Evolutionary conservation across 129 eudicot species (phyloP), one percentile per base, ranked within the genome.

Genomic region (Lactuca saligna): DNA sequence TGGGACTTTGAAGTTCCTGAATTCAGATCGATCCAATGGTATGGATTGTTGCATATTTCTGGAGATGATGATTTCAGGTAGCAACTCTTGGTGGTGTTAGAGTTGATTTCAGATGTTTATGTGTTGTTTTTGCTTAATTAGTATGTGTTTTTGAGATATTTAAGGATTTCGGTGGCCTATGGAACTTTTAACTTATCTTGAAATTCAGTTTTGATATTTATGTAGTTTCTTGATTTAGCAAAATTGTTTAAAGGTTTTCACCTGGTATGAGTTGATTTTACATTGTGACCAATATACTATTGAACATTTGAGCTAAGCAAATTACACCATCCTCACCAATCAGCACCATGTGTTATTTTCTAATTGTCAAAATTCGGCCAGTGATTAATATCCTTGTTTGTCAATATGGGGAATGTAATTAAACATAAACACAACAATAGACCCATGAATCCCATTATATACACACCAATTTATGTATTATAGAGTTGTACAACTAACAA

Each of bases 81-180:
- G 66, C 66, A 58, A 8, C 48, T 41, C 55, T 25, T 42, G 12
- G 49, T 42, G 49, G 12, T 46, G 14, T 57, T 66, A 58, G 68
- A 48, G 68, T 58, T 66, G 32, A 35, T 9, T 34, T 34, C 37
- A 3, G 71, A 56, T 46, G 54, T 75, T 58, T 75, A 61, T 60
- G 35, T 59, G 65, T 38, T 67, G 68, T 68, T 50, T 11, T 75
- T 68, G 58, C 57, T 75, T 68, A 59, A 35, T 50, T 51, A 54
- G n/a, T 59, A 25, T 60, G 74, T 68, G 32, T 68, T 16, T 48
- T 46, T 49, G 16, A 66, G 17, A 49, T 39, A 57, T 61, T 60
- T 59, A 68, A 60, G 69, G 75, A 60, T 75, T 60, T 68, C 39
- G 75, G 67, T 71, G 63, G 17, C 7, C 7, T 54, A 57, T 56